Base-by-base conservation (phyloP, 441 rosid species). In the Jatropha multifida region DNA sequence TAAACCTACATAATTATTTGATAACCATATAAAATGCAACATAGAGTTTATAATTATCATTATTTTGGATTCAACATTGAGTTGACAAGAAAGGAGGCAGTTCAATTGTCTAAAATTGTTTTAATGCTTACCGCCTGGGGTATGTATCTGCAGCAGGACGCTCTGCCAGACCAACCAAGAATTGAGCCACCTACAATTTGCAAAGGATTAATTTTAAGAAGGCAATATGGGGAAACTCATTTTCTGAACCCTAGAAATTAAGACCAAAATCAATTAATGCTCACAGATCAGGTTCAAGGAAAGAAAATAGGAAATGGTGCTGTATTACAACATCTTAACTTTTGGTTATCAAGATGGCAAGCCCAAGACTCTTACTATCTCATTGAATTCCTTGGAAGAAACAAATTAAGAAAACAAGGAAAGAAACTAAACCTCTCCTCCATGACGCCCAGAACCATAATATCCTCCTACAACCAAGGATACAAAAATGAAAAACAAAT, bases 391-490 rank as follows among this genome's bases (percentile, higher is more conserved):
- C 42, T 49, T 5, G 3, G 17, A 5, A 60, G 14, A 3, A 14
- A 61, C 14, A 61, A 14, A 26, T 15, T 44, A 9, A 10, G 48
- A 73, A 32, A 65, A 32, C 14, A 76, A 26, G 67, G 76, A 67
- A 54, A 40, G 48, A 26, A 69, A 81, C 64, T 77, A 63, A 26
- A 91, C 96, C 94, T 94, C 97, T 54, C 99, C 98, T 75, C 99
- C 99, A 77, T 62, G 99, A 71, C 97, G 97, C 54, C 99, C 99
- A 70, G 99, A 94, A 75, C 99, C 99, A 84, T 94, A 92, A 78
- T 96, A 96, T 71, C 99, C 99, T 77, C 99, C 99, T 96, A 77
- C 64, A 66, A 80, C 51, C 65, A 76, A 70, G 68, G 40, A 80
- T 49, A 27, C 58, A 46, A 52, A 74, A 26, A 69, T 46, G 46